phyloP scores from a whole-genome alignment of 2,329 filamentous ascomycete species.

The Fonsecaea pedrosoi region DNA sequence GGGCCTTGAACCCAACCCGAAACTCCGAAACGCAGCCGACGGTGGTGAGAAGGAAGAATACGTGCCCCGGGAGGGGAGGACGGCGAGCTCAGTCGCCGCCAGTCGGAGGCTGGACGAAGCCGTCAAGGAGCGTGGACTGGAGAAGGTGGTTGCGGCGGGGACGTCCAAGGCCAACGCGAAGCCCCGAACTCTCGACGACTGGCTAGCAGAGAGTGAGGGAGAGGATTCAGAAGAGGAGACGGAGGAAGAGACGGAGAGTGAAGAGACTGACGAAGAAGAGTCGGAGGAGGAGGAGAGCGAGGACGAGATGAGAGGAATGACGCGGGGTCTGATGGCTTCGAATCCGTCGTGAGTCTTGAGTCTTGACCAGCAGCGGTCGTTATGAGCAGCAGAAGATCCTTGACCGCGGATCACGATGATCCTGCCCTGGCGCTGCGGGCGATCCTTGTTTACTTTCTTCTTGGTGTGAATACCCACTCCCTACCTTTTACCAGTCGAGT shows the following conservation, averaged over 20 bases:
- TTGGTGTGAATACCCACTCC: background rate
- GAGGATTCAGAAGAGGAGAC: conserved; percentile 55
- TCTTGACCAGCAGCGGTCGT: background rate
- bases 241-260: conserved; percentile 30
- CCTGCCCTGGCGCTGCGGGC: background rate
- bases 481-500: background rate
- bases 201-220: conserved; percentile 77
- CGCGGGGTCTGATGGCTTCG: conserved; percentile 13
- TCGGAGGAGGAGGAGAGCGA: conserved; percentile 19
- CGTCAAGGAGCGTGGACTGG: conserved; percentile 50
- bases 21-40: conserved; percentile 68
- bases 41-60: conserved; percentile 39
- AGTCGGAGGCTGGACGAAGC: conserved; percentile 53
- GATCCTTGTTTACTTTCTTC: background rate
- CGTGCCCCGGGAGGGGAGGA: conserved; percentile 44
- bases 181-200: conserved; percentile 87
- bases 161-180: conserved; percentile 49
- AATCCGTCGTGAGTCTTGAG: background rate
- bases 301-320: conserved; percentile 16
- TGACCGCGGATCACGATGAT: background rate
- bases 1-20: conserved; percentile 79
- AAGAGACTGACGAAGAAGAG: conserved; percentile 27
- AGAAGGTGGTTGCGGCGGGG: conserved; percentile 40
- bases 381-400: background rate
- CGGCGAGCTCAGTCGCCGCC: conserved; percentile 45